phyloP scores from a whole-genome alignment of 2,329 filamentous ascomycete species.

The Endocalyx cinctus region DNA sequence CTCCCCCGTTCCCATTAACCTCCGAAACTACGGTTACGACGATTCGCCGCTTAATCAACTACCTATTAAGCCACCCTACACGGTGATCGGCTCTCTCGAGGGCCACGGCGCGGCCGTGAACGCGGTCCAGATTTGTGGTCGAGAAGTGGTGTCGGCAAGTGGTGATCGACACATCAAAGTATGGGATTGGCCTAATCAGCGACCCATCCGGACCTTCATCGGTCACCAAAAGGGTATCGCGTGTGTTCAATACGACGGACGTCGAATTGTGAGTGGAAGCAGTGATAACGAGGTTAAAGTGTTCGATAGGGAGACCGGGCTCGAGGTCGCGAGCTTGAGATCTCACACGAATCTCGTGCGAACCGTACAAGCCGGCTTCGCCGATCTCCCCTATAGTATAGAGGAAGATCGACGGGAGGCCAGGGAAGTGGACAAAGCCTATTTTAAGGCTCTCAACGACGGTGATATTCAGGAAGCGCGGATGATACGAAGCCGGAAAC shows the following conservation, averaged over 20 bases:
- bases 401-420: conserved; percentile 72
- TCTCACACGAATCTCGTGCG: conserved; percentile 83
- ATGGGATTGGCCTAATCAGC: conserved; percentile 82
- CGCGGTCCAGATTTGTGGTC: conserved; percentile 82
- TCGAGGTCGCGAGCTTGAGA: conserved; percentile 82
- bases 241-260: conserved; percentile 93
- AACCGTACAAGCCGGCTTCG: conserved; percentile 92
- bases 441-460: conserved; percentile 56
- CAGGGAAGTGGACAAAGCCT: conserved; percentile 66
- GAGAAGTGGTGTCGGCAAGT: conserved; percentile 89
- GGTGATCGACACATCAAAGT: conserved; percentile 92
- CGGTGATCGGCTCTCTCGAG: conserved; percentile 71
- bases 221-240: conserved; percentile 95
- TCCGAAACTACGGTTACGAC: conserved; percentile 53
- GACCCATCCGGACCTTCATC: conserved; percentile 70
- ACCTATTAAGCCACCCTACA: conserved; percentile 60
- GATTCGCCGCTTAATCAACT: conserved; percentile 39
- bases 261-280: conserved; percentile 90
- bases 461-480: conserved; percentile 42
- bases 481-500: conserved; percentile 32
- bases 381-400: conserved; percentile 75
- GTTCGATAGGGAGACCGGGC: conserved; percentile 79
- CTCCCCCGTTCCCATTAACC: conserved; percentile 47
- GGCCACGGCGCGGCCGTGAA: conserved; percentile 93
- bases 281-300: conserved; percentile 96